Conservation (phyloP, 1,284 basidiomycete genomes). For the Pseudozyma hubeiensis region DNA sequence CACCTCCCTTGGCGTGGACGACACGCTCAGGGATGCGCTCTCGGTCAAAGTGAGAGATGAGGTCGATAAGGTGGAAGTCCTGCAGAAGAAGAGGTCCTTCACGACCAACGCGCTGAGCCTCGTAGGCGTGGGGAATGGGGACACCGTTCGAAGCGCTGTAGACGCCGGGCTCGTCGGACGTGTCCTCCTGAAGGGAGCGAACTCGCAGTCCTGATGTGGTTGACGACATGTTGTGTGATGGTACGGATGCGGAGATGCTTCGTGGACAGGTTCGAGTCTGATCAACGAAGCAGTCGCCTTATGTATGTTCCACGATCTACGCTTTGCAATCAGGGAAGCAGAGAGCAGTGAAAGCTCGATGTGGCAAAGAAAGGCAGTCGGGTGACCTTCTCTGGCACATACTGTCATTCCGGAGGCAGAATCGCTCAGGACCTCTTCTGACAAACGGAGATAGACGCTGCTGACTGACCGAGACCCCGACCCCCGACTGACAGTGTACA, state of each 20-base stretch:
- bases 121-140: constrained; percentile 75
- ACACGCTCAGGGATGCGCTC: constrained; percentile 67
- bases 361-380: too few relatives aligned
- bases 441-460: not conserved
- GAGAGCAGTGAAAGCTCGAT: too few relatives aligned
- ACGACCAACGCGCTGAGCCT: constrained; percentile 78
- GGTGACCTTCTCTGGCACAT: too few relatives aligned
- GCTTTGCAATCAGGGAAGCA: too few relatives aligned
- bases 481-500: not conserved
- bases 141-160: constrained; percentile 55
- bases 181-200: constrained; percentile 42
- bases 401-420: too few relatives aligned
- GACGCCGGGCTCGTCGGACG: constrained; percentile 25
- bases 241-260: not conserved
- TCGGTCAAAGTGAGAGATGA: constrained; percentile 58
- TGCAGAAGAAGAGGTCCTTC: constrained; percentile 87
- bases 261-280: too few relatives aligned
- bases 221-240: constrained; percentile 21
- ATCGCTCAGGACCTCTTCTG: too few relatives aligned
- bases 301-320: not conserved
- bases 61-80: constrained; percentile 61
- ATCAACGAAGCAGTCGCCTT: too few relatives aligned
- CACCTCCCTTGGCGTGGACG: constrained; percentile 61
- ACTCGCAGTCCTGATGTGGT: constrained; percentile 33
- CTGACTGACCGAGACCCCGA: constrained; percentile 5